Evolutionary conservation across 176 grass and related monocot species (phyloP).

Genomic region (Cenchrus americanus): DNA sequence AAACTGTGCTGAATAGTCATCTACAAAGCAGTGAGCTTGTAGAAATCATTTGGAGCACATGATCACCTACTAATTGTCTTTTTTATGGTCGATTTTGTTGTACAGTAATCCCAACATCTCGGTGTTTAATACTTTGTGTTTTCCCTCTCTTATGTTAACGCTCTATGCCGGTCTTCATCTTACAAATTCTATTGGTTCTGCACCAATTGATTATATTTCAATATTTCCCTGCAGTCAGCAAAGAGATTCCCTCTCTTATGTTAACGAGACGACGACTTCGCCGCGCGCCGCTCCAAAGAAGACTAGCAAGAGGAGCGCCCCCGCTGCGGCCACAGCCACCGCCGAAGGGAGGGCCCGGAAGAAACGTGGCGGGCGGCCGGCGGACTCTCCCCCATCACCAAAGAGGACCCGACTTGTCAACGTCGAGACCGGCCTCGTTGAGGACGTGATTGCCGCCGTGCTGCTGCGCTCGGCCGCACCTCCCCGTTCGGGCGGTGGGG

Average conservation of each 20-base stretch:
- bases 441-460: too few species aligned
- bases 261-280: too few species aligned
- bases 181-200: slow-evolving; percentile 20
- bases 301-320: too few species aligned
- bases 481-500: too few species aligned
- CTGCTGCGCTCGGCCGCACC: too few species aligned
- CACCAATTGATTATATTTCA: slow-evolving; percentile 38
- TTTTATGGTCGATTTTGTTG: slow-evolving; percentile 6
- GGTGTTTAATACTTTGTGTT: slow-evolving; percentile 4
- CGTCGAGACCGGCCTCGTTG: too few species aligned
- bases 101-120: neutral
- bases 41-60: neutral
- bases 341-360: too few species aligned
- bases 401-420: too few species aligned
- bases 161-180: neutral
- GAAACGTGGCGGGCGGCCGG: too few species aligned
- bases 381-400: too few species aligned
- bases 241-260: slow-evolving; percentile 91
- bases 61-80: neutral
- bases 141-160: neutral
- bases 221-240: slow-evolving; percentile 68
- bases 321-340: too few species aligned
- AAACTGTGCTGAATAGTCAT: slow-evolving; percentile 15
- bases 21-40: neutral
- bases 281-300: too few species aligned